phyloP scores from a whole-genome alignment of 1,284 basidiomycete genomes.

The Tylopilus sp. region DNA sequence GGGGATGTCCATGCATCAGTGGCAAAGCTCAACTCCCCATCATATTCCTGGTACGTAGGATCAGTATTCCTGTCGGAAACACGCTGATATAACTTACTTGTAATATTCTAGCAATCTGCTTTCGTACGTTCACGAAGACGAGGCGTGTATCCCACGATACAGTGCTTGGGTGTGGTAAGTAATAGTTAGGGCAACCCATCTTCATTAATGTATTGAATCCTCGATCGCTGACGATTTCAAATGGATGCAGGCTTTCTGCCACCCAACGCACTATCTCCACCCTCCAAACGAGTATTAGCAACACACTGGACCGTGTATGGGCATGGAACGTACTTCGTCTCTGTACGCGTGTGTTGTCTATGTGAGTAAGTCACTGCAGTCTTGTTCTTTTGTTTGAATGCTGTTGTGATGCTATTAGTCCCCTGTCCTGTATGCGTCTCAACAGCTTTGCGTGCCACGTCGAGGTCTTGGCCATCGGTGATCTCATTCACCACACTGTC shows the following conservation, averaged over 20 bases:
- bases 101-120: slow-evolving; percentile 2
- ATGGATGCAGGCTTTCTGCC: background rate
- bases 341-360: background rate
- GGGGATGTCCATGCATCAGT: background rate
- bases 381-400: background rate
- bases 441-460: background rate
- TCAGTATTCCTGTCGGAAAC: background rate
- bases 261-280: background rate
- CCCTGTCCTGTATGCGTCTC: background rate
- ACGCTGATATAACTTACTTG: background rate
- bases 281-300: background rate
- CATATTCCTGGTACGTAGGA: background rate
- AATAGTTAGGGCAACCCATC: background rate
- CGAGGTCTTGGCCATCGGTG: background rate
- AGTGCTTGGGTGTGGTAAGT: background rate
- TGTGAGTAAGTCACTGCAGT: background rate
- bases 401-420: background rate
- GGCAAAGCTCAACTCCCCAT: slow-evolving; percentile 1
- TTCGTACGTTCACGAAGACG: background rate
- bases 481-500: background rate
- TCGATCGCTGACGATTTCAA: background rate
- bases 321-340: background rate
- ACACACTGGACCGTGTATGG: background rate
- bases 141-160: background rate
- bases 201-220: background rate